These are phyloP conservation scores for Pochonia chlamydosporia DNA, from an alignment of 2,329 filamentous ascomycete genomes.

Conservation along the genomic window DNA sequence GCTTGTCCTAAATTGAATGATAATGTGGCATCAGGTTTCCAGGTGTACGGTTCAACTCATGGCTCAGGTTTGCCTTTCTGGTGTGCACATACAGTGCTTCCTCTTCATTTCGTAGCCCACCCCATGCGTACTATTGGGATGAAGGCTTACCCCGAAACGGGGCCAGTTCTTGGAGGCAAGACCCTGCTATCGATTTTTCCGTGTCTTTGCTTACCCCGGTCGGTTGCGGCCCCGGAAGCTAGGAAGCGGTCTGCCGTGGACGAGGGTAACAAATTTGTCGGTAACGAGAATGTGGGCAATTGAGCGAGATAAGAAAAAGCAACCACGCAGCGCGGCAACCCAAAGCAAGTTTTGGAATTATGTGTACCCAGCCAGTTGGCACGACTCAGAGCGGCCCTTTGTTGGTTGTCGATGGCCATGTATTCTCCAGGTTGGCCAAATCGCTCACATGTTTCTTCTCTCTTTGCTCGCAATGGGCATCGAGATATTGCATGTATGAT, in stretches of 20 bases:
- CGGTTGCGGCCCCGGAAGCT: slow-evolving; percentile 1
- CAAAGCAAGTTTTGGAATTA: background rate
- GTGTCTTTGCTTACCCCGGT: slow-evolving; percentile 3
- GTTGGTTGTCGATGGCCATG: slow-evolving; percentile 1
- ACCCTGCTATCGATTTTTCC: background rate
- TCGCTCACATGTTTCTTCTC: slow-evolving; percentile 1
- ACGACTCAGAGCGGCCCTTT: background rate
- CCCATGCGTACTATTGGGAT: too few species aligned
- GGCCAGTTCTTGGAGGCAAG: background rate
- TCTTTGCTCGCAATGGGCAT: too few species aligned
- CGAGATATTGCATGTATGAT: background rate
- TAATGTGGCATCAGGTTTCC: background rate
- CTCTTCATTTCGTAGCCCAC: too few species aligned
- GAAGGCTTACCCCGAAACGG: too few species aligned
- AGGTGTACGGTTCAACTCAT: too few species aligned
- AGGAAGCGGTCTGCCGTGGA: slow-evolving; percentile 1
- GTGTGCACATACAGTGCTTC: too few species aligned
- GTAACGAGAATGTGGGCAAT: background rate
- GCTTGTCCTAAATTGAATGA: background rate
- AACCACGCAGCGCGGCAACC: background rate
- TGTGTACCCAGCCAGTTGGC: slow-evolving; percentile 2
- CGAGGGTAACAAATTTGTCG: background rate
- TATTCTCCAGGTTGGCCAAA: background rate
- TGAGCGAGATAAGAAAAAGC: background rate
- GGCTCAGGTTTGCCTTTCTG: background rate